A percentile compares a stretch with the other conserved stretches of the same genome.
phyloP scores from a whole-genome alignment of 2,329 filamentous ascomycete species.

The Xylariales sp. region DNA sequence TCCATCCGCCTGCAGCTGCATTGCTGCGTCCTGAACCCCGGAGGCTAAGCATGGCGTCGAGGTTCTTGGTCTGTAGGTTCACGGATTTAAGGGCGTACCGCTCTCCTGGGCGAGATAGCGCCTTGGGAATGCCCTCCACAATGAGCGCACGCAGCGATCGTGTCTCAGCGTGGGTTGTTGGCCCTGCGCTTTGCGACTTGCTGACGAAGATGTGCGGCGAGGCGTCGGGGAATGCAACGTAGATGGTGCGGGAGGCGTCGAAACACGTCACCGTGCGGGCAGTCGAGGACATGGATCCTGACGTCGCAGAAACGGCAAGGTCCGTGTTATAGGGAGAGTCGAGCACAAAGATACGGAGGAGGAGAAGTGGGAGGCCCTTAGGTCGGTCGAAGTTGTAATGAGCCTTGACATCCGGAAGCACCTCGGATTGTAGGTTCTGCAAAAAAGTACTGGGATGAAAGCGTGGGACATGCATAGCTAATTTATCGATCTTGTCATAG shows the following conservation, averaged over 20 bases:
- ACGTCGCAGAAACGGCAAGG: slow-evolving; percentile 55
- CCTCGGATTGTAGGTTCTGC: slow-evolving; percentile 77
- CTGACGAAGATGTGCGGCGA: slow-evolving; percentile 79
- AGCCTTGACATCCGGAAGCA: slow-evolving; percentile 82
- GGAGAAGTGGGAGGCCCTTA: slow-evolving; percentile 72
- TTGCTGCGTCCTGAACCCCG: slow-evolving; percentile 78
- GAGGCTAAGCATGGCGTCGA: slow-evolving; percentile 75
- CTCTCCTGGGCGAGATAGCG: slow-evolving; percentile 78
- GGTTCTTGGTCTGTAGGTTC: slow-evolving; percentile 75
- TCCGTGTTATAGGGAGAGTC: slow-evolving; percentile 82
- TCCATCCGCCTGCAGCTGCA: slow-evolving; percentile 80
- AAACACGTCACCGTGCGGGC: slow-evolving; percentile 56
- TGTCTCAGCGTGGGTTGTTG: slow-evolving; percentile 61
- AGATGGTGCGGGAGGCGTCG: slow-evolving; percentile 78
- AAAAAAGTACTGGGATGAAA: slow-evolving; percentile 87
- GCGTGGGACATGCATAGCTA: slow-evolving; percentile 68
- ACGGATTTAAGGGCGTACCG: slow-evolving; percentile 77
- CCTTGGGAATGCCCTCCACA: slow-evolving; percentile 83
- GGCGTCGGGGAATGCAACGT: slow-evolving; percentile 84
- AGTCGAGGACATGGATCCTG: slow-evolving; percentile 24
- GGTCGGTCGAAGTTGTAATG: slow-evolving; percentile 85
- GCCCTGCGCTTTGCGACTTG: slow-evolving; percentile 59
- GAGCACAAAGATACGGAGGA: slow-evolving; percentile 82
- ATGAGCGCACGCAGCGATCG: slow-evolving; percentile 77
- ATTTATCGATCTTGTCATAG: slow-evolving; percentile 56